Percentiles rank a stretch among this genome's conserved stretches.
Evolutionary conservation across 1,284 basidiomycete genomes (phyloP).

Genomic region (Xanthoconium separans): DNA sequence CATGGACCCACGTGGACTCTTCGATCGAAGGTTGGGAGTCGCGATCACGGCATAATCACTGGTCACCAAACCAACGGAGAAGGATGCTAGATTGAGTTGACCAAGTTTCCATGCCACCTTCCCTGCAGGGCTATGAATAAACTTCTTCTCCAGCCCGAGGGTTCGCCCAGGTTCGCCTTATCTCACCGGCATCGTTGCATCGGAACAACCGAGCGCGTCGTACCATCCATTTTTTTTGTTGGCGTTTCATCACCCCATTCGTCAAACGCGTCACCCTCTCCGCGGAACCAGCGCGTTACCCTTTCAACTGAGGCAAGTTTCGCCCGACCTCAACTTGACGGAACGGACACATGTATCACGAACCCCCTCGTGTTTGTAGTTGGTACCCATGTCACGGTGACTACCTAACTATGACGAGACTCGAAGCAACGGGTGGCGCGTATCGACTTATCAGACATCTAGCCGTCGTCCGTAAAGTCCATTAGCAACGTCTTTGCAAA

Average conservation of each 20-base stretch:
- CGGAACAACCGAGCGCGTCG: not conserved
- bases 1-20: not conserved
- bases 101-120: slow-evolving; percentile 4
- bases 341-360: slow-evolving; percentile 1
- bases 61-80: not conserved
- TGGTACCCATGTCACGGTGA: slow-evolving; percentile 3
- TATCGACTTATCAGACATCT: not conserved
- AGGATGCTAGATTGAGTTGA: slow-evolving; percentile 5
- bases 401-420: not conserved
- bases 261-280: not conserved
- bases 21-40: not conserved
- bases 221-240: not conserved
- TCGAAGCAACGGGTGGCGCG: not conserved
- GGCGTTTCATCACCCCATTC: slow-evolving; percentile 1
- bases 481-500: not conserved
- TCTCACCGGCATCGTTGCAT: not conserved
- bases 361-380: slow-evolving; percentile 10
- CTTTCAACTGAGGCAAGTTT: slow-evolving; percentile 1
- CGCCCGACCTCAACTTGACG: not conserved
- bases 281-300: slow-evolving; percentile 4
- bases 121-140: not conserved
- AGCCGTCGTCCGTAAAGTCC: not conserved
- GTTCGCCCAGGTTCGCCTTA: not conserved
- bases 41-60: not conserved
- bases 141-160: slow-evolving; percentile 3